These are phyloP conservation scores for Kokia cookei DNA, from an alignment of 441 rosid genomes.

Conservation along the genomic window DNA sequence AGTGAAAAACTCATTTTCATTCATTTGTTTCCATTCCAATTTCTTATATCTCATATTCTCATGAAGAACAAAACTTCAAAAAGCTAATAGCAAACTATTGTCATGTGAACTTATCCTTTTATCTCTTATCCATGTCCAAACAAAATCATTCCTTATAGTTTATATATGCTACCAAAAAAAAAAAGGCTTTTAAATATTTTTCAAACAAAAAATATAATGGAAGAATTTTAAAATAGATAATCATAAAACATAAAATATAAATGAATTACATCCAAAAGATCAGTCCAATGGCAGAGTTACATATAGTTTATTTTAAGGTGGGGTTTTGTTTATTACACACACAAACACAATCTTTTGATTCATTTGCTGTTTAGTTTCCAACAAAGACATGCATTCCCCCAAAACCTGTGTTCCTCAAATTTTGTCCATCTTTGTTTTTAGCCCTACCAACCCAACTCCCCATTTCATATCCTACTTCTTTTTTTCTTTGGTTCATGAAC, in stretches of 20 bases:
- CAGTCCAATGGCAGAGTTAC: not conserved
- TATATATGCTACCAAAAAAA: not conserved
- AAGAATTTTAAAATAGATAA: not conserved
- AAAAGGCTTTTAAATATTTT: not conserved
- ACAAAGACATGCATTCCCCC: not conserved
- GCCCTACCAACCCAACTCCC: not conserved
- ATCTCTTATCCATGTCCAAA: slow-evolving; percentile 1
- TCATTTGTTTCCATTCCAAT: not conserved
- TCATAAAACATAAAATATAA: no score
- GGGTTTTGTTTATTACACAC: not conserved
- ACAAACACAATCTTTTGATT: not conserved
- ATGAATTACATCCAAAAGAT: not conserved
- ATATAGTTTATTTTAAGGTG: not conserved
- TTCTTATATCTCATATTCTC: not conserved
- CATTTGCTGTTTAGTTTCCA: not conserved
- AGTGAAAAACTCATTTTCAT: not conserved
- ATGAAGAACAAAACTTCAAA: not conserved
- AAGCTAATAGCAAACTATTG: slow-evolving; percentile 2
- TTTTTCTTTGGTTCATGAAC: not conserved
- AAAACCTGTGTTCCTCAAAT: not conserved
- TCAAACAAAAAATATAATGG: not conserved
- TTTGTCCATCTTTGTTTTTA: not conserved
- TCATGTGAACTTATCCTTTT: slow-evolving; percentile 12
- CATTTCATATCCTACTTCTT: not conserved
- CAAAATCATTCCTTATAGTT: slow-evolving; percentile 5